These are phyloP conservation scores for Apiospora hydei DNA, from an alignment of 2,329 filamentous ascomycete species.

Conservation along the genomic window DNA sequence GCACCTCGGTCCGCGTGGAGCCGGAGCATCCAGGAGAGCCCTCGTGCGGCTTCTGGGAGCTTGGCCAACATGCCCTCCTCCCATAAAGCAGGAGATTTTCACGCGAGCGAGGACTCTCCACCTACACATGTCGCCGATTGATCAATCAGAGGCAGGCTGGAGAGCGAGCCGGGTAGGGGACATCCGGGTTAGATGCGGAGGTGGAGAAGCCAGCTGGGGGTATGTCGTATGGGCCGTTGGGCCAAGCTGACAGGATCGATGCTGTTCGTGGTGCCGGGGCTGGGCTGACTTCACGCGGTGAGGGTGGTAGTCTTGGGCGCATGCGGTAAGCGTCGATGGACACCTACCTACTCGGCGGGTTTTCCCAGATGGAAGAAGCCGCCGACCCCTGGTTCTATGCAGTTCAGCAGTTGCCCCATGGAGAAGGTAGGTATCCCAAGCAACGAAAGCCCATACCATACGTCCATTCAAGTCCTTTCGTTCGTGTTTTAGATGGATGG, in stretches of 20 bases:
- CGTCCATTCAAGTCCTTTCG: not conserved
- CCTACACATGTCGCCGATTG: not conserved
- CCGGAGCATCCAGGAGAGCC: not conserved
- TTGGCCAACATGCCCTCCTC: not conserved
- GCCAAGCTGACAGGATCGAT: not conserved
- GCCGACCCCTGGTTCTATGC: not conserved
- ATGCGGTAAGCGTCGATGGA: slow-evolving; percentile 1
- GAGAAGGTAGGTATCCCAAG: not conserved
- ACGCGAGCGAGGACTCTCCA: slow-evolving; percentile 2
- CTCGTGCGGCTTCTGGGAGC: not conserved
- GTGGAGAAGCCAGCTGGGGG: not conserved
- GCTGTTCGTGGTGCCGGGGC: not conserved
- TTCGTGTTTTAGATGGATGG: not conserved
- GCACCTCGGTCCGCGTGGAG: slow-evolving; percentile 3
- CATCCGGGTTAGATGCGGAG: slow-evolving; percentile 11
- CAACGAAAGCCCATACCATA: not conserved
- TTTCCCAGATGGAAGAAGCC: not conserved
- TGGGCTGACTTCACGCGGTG: not conserved
- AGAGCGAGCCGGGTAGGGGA: not conserved
- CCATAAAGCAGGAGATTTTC: not conserved
- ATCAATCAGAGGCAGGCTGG: not conserved
- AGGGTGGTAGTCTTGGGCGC: not conserved
- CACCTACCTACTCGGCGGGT: not conserved
- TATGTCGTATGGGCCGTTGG: not conserved
- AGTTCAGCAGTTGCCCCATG: not conserved